phyloP scores from a whole-genome alignment of 2,329 filamentous ascomycete genomes.

The Talaromyces sp. region DNA sequence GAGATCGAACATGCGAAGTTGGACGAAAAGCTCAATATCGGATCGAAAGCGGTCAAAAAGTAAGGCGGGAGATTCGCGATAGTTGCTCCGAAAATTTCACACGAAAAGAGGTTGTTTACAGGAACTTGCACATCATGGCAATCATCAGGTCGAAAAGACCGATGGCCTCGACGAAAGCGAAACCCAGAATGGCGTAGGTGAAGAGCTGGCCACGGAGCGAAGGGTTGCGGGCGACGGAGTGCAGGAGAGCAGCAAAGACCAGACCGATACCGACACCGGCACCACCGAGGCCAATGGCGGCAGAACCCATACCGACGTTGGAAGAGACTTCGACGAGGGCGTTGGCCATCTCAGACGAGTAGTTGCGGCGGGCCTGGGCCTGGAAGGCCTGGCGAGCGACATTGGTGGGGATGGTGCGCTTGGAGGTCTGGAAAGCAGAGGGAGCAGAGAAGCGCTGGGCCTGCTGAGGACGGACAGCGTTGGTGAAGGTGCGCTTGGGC shows the following conservation, averaged over 20 bases:
- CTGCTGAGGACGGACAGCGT: constrained; percentile 39
- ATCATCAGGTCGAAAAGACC: constrained; percentile 81
- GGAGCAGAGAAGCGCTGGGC: constrained; percentile 24
- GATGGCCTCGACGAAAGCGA: constrained; percentile 84
- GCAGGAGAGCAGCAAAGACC: constrained; percentile 84
- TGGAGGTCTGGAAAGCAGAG: constrained; percentile 64
- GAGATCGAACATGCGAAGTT: neutral
- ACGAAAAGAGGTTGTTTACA: constrained; percentile 32
- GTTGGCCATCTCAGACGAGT: constrained; percentile 79
- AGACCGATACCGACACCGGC: constrained; percentile 94
- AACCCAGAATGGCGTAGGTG: constrained; percentile 92
- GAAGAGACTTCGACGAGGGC: constrained; percentile 86
- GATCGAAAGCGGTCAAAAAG: neutral
- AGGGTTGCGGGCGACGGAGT: constrained; percentile 89
- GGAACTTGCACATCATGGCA: constrained; percentile 90
- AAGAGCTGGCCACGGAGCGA: constrained; percentile 92
- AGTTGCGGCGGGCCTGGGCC: constrained; percentile 62
- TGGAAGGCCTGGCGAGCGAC: constrained; percentile 56
- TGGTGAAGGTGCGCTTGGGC: constrained; percentile 66
- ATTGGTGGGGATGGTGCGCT: constrained; percentile 65
- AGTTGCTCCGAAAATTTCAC: neutral
- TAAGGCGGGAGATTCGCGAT: neutral
- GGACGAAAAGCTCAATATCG: neutral
- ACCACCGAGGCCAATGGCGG: constrained; percentile 87
- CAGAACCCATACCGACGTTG: constrained; percentile 83